phyloP scores from a whole-genome alignment of 345 rosid species.

The Linum lewisii region DNA sequence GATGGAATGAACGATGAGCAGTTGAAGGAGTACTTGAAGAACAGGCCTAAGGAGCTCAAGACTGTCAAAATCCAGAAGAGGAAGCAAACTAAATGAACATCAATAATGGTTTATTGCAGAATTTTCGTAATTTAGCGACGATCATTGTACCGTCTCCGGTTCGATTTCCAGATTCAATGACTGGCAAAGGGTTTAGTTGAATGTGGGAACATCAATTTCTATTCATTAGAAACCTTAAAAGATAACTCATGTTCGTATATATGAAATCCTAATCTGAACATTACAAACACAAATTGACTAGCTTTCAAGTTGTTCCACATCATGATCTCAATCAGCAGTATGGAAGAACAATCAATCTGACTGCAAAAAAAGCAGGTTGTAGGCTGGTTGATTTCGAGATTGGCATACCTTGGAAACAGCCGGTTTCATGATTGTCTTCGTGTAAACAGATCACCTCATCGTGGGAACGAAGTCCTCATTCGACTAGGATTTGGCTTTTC shows the following conservation, averaged over 20 bases:
- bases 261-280: background rate
- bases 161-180: no score
- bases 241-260: background rate
- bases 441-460: constrained; percentile 33
- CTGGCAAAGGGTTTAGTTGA: no score
- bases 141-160: no score
- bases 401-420: background rate
- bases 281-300: background rate
- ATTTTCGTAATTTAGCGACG: no score
- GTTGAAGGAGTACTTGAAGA: constrained; percentile 23
- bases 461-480: background rate
- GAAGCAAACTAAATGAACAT: constrained; percentile 4
- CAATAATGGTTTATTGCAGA: no score
- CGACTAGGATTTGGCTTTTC: constrained; percentile 24
- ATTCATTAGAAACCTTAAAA: no score
- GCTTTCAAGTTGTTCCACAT: background rate
- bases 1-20: constrained; percentile 29
- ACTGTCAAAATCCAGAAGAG: constrained; percentile 15
- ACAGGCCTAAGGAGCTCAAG: constrained; percentile 24
- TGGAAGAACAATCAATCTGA: background rate
- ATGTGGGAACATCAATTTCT: no score
- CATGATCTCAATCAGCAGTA: background rate
- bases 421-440: background rate
- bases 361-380: background rate
- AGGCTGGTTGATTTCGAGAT: background rate